phyloP scores from a whole-genome alignment of 805 yeast genomes.

The Spathaspora hagerdaliae region DNA sequence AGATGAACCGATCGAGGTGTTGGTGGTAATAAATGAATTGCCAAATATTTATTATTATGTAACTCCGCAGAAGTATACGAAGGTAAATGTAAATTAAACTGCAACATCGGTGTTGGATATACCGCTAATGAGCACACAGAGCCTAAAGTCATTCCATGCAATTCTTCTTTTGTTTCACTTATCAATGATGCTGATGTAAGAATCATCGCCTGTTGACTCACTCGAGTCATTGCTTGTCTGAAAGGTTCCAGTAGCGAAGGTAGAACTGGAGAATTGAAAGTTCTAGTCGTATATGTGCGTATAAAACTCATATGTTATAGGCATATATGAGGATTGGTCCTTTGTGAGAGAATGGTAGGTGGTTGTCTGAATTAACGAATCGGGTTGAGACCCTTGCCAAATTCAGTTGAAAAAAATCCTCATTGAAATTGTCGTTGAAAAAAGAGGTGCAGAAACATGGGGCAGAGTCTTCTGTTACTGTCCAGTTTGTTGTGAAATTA shows the following conservation, averaged over 20 bases:
- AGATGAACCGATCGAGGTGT: slow-evolving; percentile 47
- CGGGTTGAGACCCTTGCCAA: no score
- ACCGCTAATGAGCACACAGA: slow-evolving; percentile 82
- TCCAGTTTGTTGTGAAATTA: no score
- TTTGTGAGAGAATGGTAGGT: no score
- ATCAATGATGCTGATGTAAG: slow-evolving; percentile 29
- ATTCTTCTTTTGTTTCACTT: slow-evolving; percentile 5
- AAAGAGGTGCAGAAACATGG: no score
- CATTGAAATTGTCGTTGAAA: no score
- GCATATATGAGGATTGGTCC: no score
- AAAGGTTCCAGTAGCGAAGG: slow-evolving; percentile 14
- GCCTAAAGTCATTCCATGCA: slow-evolving; percentile 80
- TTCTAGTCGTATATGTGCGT: background rate
- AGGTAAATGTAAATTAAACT: slow-evolving; percentile 84
- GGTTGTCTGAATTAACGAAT: no score
- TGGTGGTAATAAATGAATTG: slow-evolving; percentile 75
- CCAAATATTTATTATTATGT: slow-evolving; percentile 53
- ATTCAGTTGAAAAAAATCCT: no score
- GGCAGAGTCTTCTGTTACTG: no score
- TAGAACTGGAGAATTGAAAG: background rate
- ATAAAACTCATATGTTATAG: background rate
- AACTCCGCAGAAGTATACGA: slow-evolving; percentile 71
- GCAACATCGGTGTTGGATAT: slow-evolving; percentile 71
- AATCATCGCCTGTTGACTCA: slow-evolving; percentile 41
- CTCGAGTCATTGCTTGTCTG: slow-evolving; percentile 31